A percentile compares a stretch with the other conserved stretches of the same genome.
phyloP scores from a whole-genome alignment of 2,329 filamentous ascomycete genomes.

The Paradendryphiella salina region DNA sequence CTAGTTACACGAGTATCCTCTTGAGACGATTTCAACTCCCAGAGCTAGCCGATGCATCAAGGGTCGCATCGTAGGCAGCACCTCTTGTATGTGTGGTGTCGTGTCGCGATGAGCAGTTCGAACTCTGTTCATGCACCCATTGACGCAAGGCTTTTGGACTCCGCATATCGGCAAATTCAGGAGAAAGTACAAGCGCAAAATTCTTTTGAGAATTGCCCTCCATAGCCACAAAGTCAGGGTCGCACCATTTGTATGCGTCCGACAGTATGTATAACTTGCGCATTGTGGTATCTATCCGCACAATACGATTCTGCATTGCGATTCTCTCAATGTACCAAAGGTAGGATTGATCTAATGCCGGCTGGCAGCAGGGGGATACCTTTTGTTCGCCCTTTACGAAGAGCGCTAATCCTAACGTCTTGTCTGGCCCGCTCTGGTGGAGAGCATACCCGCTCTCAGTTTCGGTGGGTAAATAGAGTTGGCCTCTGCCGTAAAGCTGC shows the following conservation, averaged over 20 bases:
- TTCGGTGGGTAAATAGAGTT: conserved; percentile 4
- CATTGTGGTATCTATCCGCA: no score
- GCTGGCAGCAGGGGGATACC: neutral
- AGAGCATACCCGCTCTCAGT: conserved; percentile 4
- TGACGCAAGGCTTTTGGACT: neutral
- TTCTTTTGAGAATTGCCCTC: neutral
- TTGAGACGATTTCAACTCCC: no score
- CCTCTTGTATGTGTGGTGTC: no score
- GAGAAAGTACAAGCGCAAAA: neutral
- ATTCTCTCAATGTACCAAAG: neutral
- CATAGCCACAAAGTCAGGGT: neutral
- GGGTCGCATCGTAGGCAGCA: no score
- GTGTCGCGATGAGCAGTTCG: no score
- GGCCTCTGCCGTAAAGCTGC: neutral
- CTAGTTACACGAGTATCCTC: no score
- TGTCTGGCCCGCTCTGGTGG: neutral
- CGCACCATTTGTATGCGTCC: no score
- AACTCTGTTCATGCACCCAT: no score
- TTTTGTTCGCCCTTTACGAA: neutral
- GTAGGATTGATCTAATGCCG: neutral
- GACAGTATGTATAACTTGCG: no score
- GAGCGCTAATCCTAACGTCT: neutral
- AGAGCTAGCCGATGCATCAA: no score
- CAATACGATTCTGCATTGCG: no score
- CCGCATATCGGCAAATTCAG: neutral